Evolutionary conservation across 441 rosid species (phyloP).

Genomic region (Croton laevigatus): DNA sequence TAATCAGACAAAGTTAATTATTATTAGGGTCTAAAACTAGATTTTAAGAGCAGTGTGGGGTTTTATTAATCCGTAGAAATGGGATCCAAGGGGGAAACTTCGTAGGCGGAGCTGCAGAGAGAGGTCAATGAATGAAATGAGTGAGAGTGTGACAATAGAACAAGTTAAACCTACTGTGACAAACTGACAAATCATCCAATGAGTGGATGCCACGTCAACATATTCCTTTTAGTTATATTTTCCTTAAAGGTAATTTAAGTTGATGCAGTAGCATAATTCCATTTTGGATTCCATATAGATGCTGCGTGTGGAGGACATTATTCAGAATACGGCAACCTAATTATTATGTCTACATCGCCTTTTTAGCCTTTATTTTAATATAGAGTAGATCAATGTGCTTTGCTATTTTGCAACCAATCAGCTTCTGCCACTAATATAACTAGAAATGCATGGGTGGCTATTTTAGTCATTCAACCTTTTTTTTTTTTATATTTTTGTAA

Average conservation of each 20-base stretch:
- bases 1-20: too few species aligned
- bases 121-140: background rate
- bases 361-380: too few species aligned
- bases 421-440: background rate
- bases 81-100: background rate
- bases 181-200: background rate
- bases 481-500: too few species aligned
- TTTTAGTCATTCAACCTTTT: too few species aligned
- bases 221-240: background rate
- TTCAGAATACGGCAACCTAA: background rate
- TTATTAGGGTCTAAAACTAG: too few species aligned
- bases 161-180: background rate
- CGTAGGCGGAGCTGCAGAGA: background rate
- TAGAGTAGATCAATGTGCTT: too few species aligned
- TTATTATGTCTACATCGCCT: background rate
- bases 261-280: background rate
- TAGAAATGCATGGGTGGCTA: too few species aligned
- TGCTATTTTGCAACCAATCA: background rate
- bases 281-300: background rate
- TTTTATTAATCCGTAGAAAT: too few species aligned
- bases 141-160: background rate
- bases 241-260: background rate
- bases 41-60: too few species aligned
- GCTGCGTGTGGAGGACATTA: background rate
- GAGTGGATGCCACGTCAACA: background rate